A percentile compares a stretch with the other conserved stretches of the same genome.
Conservation (phyloP, 108 stramenopile species). For the Tribonema minus region DNA sequence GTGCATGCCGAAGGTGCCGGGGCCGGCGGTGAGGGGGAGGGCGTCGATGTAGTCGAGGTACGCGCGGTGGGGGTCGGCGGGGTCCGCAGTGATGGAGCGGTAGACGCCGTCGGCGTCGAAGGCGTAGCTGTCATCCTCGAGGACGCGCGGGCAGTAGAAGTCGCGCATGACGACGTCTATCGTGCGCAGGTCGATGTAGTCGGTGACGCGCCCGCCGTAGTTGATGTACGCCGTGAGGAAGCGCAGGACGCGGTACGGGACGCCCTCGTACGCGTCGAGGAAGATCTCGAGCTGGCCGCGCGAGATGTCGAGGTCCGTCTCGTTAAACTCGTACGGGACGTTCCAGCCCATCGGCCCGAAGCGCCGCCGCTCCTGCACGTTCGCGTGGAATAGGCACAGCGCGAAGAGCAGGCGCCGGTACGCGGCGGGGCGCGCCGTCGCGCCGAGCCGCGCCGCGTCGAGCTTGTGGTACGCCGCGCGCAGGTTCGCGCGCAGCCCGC, state of each 20-base stretch:
- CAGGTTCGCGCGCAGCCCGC: slow-evolving; percentile 56
- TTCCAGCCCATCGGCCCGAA: slow-evolving; percentile 64
- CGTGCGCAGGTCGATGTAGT: slow-evolving; percentile 61
- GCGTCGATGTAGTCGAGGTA: slow-evolving; percentile 51
- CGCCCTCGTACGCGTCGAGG: slow-evolving; percentile 53
- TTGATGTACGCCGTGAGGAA: slow-evolving; percentile 65
- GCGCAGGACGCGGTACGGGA: slow-evolving; percentile 52
- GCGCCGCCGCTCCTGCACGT: slow-evolving; percentile 55
- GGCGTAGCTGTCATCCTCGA: slow-evolving; percentile 26
- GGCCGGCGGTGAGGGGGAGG: slow-evolving; percentile 53
- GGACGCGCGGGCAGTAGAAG: slow-evolving; percentile 49
- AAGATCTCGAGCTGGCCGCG: slow-evolving; percentile 59
- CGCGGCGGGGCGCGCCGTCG: slow-evolving; percentile 38
- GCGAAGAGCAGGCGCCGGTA: slow-evolving; percentile 62
- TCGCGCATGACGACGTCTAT: slow-evolving; percentile 55
- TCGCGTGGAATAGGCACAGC: slow-evolving; percentile 62
- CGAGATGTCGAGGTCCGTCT: slow-evolving; percentile 62
- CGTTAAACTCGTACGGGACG: slow-evolving; percentile 64
- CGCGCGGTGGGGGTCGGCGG: slow-evolving; percentile 48
- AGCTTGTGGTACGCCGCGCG: slow-evolving; percentile 57
- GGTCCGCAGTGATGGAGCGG: slow-evolving; percentile 39
- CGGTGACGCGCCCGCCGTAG: slow-evolving; percentile 64
- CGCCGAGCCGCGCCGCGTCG: slow-evolving; percentile 49
- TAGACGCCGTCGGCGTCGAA: slow-evolving; percentile 54
- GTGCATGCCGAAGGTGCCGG: slow-evolving; percentile 53